Evolutionary conservation across 1,284 basidiomycete species (phyloP).

Genomic region (Apiotrichum gamsii): DNA sequence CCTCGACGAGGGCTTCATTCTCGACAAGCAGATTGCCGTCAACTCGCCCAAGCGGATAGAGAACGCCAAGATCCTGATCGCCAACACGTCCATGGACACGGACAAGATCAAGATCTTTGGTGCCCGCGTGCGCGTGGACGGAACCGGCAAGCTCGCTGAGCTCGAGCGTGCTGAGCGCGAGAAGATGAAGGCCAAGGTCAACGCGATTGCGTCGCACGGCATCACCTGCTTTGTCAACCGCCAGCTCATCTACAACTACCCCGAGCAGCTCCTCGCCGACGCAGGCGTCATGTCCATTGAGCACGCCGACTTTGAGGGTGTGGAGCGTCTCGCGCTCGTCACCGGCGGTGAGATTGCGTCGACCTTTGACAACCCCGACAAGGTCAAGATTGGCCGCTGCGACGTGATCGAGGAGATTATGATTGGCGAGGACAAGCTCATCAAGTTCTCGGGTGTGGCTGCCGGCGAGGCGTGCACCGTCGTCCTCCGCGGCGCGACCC

Average conservation of each 20-base stretch:
- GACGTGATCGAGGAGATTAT: slow-evolving; percentile 98
- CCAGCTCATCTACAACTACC: slow-evolving; percentile 99
- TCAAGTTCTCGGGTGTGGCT: slow-evolving; percentile 98
- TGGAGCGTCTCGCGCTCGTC: slow-evolving; percentile 90
- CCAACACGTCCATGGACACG: slow-evolving; percentile 99
- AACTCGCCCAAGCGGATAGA: slow-evolving; percentile 93
- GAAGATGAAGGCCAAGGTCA: slow-evolving; percentile 99
- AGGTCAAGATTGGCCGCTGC: slow-evolving; percentile 88
- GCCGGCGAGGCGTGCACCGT: slow-evolving; percentile 99
- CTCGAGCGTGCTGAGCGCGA: slow-evolving; percentile 94
- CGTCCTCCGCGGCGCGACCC: slow-evolving; percentile 91
- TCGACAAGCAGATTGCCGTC: slow-evolving; percentile 92
- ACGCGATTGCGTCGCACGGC: slow-evolving; percentile 87
- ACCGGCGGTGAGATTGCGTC: slow-evolving; percentile 97
- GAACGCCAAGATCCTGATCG: slow-evolving; percentile 94
- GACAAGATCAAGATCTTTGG: slow-evolving; percentile 99
- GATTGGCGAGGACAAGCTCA: slow-evolving; percentile 99
- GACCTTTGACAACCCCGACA: slow-evolving; percentile 89
- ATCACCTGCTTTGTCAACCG: slow-evolving; percentile 99
- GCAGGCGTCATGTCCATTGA: slow-evolving; percentile 95
- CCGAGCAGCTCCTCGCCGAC: slow-evolving; percentile 87
- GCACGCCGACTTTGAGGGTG: slow-evolving; percentile 98
- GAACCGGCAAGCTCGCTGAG: slow-evolving; percentile 94
- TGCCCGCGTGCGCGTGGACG: slow-evolving; percentile 89
- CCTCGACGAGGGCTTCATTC: slow-evolving; percentile 97